Percentiles rank a stretch among this genome's conserved stretches.
Conservation (phyloP, 441 rosid species). For the Populus trichocarpa region DNA sequence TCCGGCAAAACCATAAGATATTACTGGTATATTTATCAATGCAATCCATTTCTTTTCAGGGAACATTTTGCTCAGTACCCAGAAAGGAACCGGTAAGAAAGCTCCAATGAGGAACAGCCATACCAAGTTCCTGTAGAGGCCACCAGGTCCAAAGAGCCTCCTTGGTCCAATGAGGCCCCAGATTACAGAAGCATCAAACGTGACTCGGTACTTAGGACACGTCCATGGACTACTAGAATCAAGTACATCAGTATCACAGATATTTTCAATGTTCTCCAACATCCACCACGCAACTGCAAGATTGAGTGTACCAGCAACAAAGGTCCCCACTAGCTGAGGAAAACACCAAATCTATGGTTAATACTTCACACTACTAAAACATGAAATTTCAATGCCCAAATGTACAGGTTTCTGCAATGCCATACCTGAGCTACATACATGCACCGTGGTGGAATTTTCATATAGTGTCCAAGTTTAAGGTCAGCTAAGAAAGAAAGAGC, state of each 20-base stretch:
- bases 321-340: conserved; percentile 67
- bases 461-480: conserved; percentile 98
- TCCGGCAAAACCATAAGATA: conserved; percentile 90
- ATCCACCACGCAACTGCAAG: conserved; percentile 98
- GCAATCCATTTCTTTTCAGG: conserved; percentile 94
- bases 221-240: conserved; percentile 97
- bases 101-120: conserved; percentile 93
- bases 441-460: conserved; percentile 97
- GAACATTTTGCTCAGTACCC: conserved; percentile 76
- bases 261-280: conserved; percentile 71
- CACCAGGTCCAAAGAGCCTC: conserved; percentile 82
- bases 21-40: conserved; percentile 84
- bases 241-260: conserved; percentile 63
- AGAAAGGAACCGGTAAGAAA: conserved; percentile 82
- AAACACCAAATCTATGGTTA: neutral
- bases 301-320: conserved; percentile 68
- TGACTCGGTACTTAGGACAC: conserved; percentile 89
- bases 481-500: conserved; percentile 95
- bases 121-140: conserved; percentile 83
- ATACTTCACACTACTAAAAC: neutral
- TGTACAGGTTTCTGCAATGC: neutral
- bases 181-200: conserved; percentile 89
- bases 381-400: neutral
- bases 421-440: conserved; percentile 92
- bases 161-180: conserved; percentile 94